Base-by-base conservation (phyloP, 352 stramenopile genomes). In the Pythium periplocum region DNA sequence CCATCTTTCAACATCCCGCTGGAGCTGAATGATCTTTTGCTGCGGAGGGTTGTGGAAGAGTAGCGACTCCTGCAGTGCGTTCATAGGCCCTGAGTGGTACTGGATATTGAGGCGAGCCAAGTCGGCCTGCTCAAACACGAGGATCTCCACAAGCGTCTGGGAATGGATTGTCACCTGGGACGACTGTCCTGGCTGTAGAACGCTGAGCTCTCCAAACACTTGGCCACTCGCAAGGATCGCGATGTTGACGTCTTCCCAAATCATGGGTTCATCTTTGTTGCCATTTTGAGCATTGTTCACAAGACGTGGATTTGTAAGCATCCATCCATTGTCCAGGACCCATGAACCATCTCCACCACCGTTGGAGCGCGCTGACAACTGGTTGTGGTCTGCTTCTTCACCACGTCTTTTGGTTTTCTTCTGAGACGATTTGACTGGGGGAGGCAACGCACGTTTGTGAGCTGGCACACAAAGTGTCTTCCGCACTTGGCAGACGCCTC, bases 301-400 rank as follows among this genome's bases (percentile, higher is more conserved):
- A 5, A 90, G 69, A 2, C 78, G 76, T 34, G 78, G 78, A 51
- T 90, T 90, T 0, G 76, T 90, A 47, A 90, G 74, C 78, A 87
- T 86, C 78, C 78, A 90, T 34, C 78, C 76, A 39, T 87, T 90
- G 68, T 90, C 79, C 36, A 90, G 63, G 36, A 87, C 79, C 79
- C 79, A 90, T 5, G 75, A 86, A 4, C 79, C 79, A 45, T 90
- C 76, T n/a, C 52, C 70, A 34, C 8, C 30, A 1, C 39, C 43
- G 1, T 64, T 73, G 0, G 59, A 46, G 2, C 71, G 71, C 2
- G 71, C 72, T 17, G 73, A 47, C 1, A 49, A 31, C 7, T 75
- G 69, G 6, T 59, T 49, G 4, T 61, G 48, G n/a, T 51, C 48
- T 17, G 38, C 10, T 34, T 54, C 26, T 49, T 43, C 43, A 10